Conservation (phyloP, 208 protist genomes). For the Leishmania turanica region DNA sequence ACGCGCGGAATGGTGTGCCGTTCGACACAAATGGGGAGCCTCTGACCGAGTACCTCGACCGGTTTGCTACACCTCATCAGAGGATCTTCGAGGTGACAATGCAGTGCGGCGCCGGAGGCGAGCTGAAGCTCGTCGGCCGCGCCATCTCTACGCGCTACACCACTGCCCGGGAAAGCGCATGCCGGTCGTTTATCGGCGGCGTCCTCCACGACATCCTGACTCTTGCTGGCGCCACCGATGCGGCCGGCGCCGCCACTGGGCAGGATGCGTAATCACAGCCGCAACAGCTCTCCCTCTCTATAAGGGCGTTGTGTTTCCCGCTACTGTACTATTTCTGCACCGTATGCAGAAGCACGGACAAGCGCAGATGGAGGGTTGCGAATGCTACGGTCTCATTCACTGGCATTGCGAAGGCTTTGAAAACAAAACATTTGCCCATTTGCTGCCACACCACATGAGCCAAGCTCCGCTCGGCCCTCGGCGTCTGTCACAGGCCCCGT, state of each 20-base stretch:
- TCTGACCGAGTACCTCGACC: constrained; percentile 50
- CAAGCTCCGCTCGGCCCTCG: not conserved
- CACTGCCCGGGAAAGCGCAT: constrained; percentile 62
- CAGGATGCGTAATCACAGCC: not conserved
- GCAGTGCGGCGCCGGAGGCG: constrained; percentile 28
- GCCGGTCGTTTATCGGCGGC: constrained; percentile 62
- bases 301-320: not conserved
- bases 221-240: not conserved
- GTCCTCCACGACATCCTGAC: constrained; percentile 51
- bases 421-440: not conserved
- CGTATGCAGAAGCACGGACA: not conserved
- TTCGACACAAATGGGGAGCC: constrained; percentile 64
- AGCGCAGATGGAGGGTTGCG: not conserved
- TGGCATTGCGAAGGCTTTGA: not conserved
- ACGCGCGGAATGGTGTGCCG: constrained; percentile 80
- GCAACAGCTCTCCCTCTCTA: not conserved
- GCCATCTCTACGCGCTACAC: constrained; percentile 72
- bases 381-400: not conserved
- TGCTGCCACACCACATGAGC: not conserved
- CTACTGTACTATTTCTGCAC: not conserved
- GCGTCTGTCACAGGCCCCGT: not conserved
- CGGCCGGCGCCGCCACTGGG: not conserved
- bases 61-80: constrained; percentile 45
- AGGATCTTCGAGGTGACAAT: constrained; percentile 85
- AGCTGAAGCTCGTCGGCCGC: constrained; percentile 49